Evolutionary conservation across 2,329 filamentous ascomycete species (phyloP), one percentile per base, ranked within the genome.

Genomic region (Zalaria sp.): DNA sequence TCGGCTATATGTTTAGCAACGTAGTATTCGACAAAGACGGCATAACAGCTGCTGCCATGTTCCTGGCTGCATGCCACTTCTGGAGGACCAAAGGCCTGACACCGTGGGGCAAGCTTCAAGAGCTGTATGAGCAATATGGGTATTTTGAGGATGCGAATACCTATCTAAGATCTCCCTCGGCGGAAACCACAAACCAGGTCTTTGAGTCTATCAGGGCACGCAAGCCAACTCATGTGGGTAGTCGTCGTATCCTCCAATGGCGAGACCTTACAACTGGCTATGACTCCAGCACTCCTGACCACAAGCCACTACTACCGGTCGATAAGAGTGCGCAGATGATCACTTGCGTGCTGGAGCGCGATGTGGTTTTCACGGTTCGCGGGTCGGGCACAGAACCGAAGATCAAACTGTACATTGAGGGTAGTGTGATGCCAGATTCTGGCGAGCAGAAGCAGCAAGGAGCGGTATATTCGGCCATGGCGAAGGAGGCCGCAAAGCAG

Each of bases 301-400:
- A 69, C 36, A 62, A 60, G 28, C 75, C 76, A 2, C 60, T 64
- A 39, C 57, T 81, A 31, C 77, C 76, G 1, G 64, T 72, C 25
- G 73, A 77, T 48, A 61, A 63, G 18, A 65, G 57, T 8, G 75
- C 69, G 43, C 74, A 80, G 60, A 81, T 81, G 77, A 69, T 81
- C 49, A 80, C 76, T 2, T 68, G 65, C 45, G 75, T 76, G 62
- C 55, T 79, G 34, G 67, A 74, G 27, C 67, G 67, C 18, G 61
- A 61, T 9, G 64, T 77, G 8, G 66, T 71, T 25, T 77, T 79
- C 49, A 79, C 75, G 2, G 65, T 77, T 25, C 59, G 76, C 49
- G 74, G 69, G 1, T 78, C 74, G 2, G 76, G 76, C 2, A 81
- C 77, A 2, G 77, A 81, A 56, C 77, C 77, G 0, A 81, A 81